Percentiles rank a stretch among this genome's conserved stretches.
Conservation (phyloP, 495 filamentous ascomycete genomes). For the Penicillium egyptiacum region DNA sequence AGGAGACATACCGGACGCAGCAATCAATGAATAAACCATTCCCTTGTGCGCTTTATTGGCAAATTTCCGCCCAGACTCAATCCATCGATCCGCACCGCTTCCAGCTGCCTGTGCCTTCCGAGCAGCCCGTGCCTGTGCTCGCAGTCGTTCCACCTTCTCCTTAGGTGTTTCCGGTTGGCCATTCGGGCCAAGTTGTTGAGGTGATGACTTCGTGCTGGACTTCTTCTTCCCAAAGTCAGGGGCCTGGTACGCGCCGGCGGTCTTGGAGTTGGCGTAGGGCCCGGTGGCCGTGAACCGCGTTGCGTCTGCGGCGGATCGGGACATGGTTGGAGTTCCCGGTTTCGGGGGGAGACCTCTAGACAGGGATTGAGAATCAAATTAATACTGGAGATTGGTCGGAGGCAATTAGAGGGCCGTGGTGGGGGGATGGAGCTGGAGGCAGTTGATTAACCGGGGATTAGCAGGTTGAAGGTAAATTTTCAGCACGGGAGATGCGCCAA, state of each 20-base stretch:
- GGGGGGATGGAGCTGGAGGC: slow-evolving; percentile 19
- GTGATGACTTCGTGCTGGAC: slow-evolving; percentile 19
- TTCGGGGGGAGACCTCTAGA: background rate
- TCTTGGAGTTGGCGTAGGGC: slow-evolving; percentile 78
- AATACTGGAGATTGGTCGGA: slow-evolving; percentile 4
- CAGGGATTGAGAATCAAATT: background rate
- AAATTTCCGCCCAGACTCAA: slow-evolving; percentile 66
- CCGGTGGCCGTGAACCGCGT: slow-evolving; percentile 94
- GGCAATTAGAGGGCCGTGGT: slow-evolving; percentile 17
- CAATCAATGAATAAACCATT: slow-evolving; percentile 72
- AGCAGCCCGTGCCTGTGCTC: slow-evolving; percentile 73
- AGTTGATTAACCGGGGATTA: slow-evolving; percentile 15
- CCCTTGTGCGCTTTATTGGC: slow-evolving; percentile 83
- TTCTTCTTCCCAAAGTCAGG: slow-evolving; percentile 34
- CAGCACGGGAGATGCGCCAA: slow-evolving; percentile 33
- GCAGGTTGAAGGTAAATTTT: slow-evolving; percentile 41
- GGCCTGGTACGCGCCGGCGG: slow-evolving; percentile 43
- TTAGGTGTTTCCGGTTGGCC: slow-evolving; percentile 71
- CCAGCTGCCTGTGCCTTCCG: slow-evolving; percentile 60
- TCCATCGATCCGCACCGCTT: slow-evolving; percentile 62
- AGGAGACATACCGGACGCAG: slow-evolving; percentile 66
- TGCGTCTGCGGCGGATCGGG: slow-evolving; percentile 87
- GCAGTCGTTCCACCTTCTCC: slow-evolving; percentile 83
- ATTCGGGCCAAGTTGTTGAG: slow-evolving; percentile 31
- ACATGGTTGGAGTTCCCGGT: slow-evolving; percentile 48